These are phyloP conservation scores for Schrenkiella parvula DNA, from an alignment of 345 rosid genomes.

Conservation along the genomic window DNA sequence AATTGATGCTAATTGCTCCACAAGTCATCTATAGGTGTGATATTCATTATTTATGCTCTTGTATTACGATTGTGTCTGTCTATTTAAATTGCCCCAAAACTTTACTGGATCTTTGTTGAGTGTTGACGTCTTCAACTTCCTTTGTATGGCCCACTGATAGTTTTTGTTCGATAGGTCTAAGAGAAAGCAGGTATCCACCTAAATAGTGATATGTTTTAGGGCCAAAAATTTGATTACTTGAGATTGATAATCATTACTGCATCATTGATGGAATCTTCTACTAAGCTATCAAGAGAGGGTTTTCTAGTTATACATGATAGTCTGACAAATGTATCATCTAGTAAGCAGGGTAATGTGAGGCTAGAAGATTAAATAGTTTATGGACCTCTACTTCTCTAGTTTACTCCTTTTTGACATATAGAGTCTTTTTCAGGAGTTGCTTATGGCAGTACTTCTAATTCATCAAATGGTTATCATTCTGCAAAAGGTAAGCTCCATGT, in stretches of 20 bases:
- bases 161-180: not conserved
- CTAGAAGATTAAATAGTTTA: not conserved
- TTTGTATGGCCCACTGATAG: not conserved
- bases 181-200: constrained; percentile 4
- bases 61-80: not conserved
- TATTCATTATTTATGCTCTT: not conserved
- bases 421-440: constrained; percentile 86
- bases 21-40: not conserved
- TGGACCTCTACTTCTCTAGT: constrained; percentile 9
- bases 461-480: constrained; percentile 77
- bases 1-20: not conserved
- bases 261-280: not conserved
- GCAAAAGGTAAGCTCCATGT: constrained; percentile 76
- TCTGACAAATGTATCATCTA: not conserved
- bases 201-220: not conserved
- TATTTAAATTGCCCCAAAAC: not conserved
- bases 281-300: not conserved
- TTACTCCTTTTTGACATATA: constrained; percentile 42
- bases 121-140: constrained; percentile 1
- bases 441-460: constrained; percentile 70
- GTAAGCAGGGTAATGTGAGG: not conserved
- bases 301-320: not conserved
- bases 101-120: not conserved
- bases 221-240: not conserved
- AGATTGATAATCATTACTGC: not conserved